Evolutionary conservation across 768 basidiomycete genomes (phyloP), one percentile per base, ranked within the genome.

Genomic region (Lactifluus subvellereus): DNA sequence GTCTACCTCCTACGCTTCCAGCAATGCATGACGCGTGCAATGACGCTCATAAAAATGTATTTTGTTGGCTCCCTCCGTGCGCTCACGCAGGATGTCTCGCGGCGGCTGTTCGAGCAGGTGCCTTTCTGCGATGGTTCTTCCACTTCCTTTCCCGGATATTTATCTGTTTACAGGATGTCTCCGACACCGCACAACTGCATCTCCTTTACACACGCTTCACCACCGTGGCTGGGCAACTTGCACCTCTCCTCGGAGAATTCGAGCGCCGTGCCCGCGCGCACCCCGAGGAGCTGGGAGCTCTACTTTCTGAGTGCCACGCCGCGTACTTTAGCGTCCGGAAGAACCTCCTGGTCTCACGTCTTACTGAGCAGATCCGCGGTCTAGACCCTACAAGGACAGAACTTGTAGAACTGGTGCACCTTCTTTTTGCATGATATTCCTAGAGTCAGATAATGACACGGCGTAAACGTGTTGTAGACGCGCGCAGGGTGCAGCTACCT

Each of bases 1-100:
- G 78, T 99, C 20, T 98, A 97, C 73, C 78, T 97, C n/a, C 81
- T 99, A 35, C 86, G 97, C 27, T 98, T 95, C 75, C 96, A 97
- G 70, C 97, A 99, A 74, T 99, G 97, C 72, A 89, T 98, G 84
- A 97, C 94, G 0, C 85, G 97, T 32, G 90, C 93, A 10, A 98
- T 98, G 96, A 98, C 95, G 0, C 81, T 99, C 49, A 92, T 98
- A 77, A 96, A 91, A 74, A 95, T 98, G 86, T 94, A 89, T 75
- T 98, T 97, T 70, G 86, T 96, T 6, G 88, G 87, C 5, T 88
- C 90, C 8, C 77, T 98, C 6, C 81, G 88, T 45, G 85, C 88
- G 0, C 79, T 97, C 11, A 84, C 89, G 1, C 76, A 82, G 4
- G 96, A 98, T 68, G 82, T 96, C 22, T 81, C 82, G 1, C 88